Evolutionary conservation across 768 basidiomycete genomes (phyloP).

Genomic region (Suillus brevipes): DNA sequence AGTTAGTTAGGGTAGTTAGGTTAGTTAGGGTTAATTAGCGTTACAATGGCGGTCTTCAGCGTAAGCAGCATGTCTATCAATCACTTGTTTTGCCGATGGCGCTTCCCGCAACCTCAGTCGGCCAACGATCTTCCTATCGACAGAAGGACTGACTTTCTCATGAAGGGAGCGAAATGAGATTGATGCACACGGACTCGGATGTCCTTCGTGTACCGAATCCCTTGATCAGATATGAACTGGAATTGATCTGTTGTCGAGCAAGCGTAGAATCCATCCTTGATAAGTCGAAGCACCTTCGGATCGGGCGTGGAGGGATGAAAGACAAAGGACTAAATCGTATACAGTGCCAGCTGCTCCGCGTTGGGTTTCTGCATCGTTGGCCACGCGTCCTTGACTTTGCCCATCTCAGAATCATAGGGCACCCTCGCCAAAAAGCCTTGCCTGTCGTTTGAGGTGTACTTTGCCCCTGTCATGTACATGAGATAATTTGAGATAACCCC

Average conservation of each 20-base stretch:
- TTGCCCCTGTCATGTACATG: constrained; percentile 59
- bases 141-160: constrained; percentile 56
- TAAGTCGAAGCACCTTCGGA: constrained; percentile 61
- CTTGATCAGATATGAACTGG: constrained; percentile 74
- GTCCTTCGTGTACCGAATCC: constrained; percentile 61
- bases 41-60: too few relatives aligned
- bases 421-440: constrained; percentile 74
- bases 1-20: too few relatives aligned
- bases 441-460: constrained; percentile 92
- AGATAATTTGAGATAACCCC: background rate
- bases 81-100: constrained; percentile 57
- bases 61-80: constrained; percentile 28
- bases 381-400: constrained; percentile 43
- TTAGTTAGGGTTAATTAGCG: too few relatives aligned
- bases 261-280: constrained; percentile 76
- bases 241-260: constrained; percentile 54
- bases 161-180: constrained; percentile 60
- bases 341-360: constrained; percentile 44
- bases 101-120: constrained; percentile 68
- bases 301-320: constrained; percentile 86
- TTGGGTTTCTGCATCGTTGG: background rate
- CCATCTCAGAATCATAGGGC: constrained; percentile 83
- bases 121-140: constrained; percentile 45
- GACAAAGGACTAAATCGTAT: constrained; percentile 83
- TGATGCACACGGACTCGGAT: constrained; percentile 76